These are phyloP conservation scores for Jatropha podagrica DNA, from an alignment of 441 rosid genomes.

Conservation along the genomic window DNA sequence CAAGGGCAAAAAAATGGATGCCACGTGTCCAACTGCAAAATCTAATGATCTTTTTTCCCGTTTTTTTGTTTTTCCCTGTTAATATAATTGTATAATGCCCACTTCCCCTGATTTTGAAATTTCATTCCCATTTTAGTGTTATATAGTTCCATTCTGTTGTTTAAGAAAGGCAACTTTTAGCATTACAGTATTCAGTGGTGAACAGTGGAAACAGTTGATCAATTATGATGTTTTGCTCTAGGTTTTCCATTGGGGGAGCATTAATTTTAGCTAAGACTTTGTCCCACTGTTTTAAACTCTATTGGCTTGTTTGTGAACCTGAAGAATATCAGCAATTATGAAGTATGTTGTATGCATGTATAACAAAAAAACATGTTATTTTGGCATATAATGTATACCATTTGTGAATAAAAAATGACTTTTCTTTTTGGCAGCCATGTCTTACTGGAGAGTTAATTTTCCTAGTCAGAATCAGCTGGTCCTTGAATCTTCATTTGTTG, in stretches of 20 bases:
- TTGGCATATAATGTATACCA: not conserved
- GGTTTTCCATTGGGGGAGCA: not conserved
- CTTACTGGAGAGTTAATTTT: slow-evolving; percentile 6
- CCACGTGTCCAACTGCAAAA: not conserved
- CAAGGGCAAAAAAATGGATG: not conserved
- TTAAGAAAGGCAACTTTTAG: not conserved
- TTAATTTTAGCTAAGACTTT: not conserved
- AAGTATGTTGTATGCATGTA: not conserved
- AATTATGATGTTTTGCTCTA: not conserved
- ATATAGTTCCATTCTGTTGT: not conserved
- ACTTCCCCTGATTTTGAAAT: not conserved
- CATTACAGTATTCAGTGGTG: not conserved
- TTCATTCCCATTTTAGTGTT: not conserved
- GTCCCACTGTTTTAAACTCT: not conserved
- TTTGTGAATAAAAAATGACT: not conserved
- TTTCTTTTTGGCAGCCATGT: slow-evolving; percentile 1
- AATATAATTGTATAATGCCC: not conserved
- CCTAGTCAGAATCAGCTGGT: not conserved
- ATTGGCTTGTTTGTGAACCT: not conserved
- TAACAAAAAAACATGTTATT: no score
- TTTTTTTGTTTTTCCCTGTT: not conserved
- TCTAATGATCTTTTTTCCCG: not conserved
- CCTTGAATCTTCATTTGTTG: not conserved
- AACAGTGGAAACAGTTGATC: not conserved
- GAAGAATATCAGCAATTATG: not conserved